Percentiles rank a stretch among this genome's conserved stretches.
These are phyloP conservation scores for Dipteronia dyeriana DNA, from an alignment of 345 rosid genomes.

Conservation along the genomic window DNA sequence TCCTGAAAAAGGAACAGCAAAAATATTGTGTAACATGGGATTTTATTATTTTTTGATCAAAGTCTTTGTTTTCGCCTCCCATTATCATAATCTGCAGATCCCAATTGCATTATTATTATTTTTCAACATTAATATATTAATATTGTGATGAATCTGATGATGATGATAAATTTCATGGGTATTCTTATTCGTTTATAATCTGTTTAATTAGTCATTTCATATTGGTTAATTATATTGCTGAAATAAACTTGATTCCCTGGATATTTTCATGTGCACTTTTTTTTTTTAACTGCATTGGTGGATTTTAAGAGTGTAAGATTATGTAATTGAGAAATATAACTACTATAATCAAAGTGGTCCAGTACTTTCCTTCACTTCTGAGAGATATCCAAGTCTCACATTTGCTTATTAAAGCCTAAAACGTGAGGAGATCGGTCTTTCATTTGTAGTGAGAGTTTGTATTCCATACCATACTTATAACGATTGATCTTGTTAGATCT, in stretches of 20 bases:
- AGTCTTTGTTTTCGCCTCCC: slow-evolving; percentile 7
- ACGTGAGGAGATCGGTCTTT: too few relatives aligned
- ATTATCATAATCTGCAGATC: neutral
- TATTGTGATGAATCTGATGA: neutral
- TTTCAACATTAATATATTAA: neutral
- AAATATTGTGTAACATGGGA: neutral
- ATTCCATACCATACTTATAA: too few relatives aligned
- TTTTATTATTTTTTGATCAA: neutral
- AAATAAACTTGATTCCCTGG: neutral
- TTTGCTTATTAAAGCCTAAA: too few relatives aligned
- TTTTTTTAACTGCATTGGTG: neutral
- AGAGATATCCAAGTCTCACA: too few relatives aligned
- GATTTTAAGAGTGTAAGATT: neutral
- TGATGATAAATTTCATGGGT: neutral
- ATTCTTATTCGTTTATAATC: neutral
- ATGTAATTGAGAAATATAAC: neutral
- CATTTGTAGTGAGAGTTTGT: too few relatives aligned
- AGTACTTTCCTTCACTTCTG: too few relatives aligned
- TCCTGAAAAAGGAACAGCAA: neutral
- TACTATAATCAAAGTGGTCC: too few relatives aligned
- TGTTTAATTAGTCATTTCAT: neutral
- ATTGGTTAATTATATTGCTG: too few relatives aligned
- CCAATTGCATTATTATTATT: neutral
- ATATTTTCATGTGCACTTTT: neutral
- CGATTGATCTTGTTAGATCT: too few relatives aligned